Conservation (phyloP, 306 rosid genomes). For the Castanea sativa region DNA sequence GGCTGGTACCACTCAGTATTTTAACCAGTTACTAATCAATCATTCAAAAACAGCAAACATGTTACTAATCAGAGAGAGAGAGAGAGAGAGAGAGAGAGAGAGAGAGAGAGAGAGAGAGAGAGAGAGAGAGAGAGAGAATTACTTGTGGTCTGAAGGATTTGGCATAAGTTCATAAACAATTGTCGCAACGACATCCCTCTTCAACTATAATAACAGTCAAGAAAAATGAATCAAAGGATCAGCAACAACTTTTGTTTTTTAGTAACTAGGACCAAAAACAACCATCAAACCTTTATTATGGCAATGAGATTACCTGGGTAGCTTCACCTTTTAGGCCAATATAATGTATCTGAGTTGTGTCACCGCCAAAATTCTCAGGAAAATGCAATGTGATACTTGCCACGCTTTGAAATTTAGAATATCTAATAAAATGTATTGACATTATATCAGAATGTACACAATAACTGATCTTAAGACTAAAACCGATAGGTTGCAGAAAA, state of each 20-base stretch:
- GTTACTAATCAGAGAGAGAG: background rate
- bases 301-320: constrained; percentile 66
- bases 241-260: background rate
- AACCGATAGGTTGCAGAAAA: constrained; percentile 12
- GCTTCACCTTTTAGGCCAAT: constrained; percentile 99
- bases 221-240: constrained; percentile 7
- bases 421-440: constrained; percentile 41
- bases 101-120: background rate
- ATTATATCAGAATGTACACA: constrained; percentile 10
- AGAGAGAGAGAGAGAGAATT: constrained; percentile 22
- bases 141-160: constrained; percentile 99
- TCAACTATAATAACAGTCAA: constrained; percentile 51
- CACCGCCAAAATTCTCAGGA: constrained; percentile 86
- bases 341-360: constrained; percentile 74
- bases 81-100: background rate
- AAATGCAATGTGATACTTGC: constrained; percentile 91
- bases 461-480: background rate
- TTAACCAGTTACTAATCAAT: background rate
- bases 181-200: constrained; percentile 86
- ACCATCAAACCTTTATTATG: constrained; percentile 1
- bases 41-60: background rate
- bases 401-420: constrained; percentile 92
- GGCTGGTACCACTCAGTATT: too few relatives aligned
- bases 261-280: background rate
- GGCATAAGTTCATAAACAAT: constrained; percentile 91